Evolutionary conservation across 192 early-diverging fungal species (phyloP), one percentile per base, ranked within the genome.

Genomic region (Podochytrium sp.): DNA sequence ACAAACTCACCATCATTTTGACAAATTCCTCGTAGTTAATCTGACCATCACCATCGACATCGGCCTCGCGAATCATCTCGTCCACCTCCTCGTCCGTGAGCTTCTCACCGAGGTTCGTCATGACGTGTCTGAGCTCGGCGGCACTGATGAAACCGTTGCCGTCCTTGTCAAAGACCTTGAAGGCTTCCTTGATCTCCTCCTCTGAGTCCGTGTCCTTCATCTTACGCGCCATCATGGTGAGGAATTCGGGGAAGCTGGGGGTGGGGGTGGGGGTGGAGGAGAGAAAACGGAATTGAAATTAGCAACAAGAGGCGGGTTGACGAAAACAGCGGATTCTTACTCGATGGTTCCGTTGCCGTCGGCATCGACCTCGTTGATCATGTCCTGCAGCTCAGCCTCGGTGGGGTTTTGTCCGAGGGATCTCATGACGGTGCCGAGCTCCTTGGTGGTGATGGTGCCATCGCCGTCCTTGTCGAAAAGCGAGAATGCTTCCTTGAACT

Each of bases 91-190:
- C 87, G 66, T 92, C 90, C 51, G 90, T 88, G 56, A 95, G 78
- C 75, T 91, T 93, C 84, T 94, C 92, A 71, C 95, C 96, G 53
- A 98, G 89, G 80, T 90, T 92, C 71, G 94, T 96, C 91, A 98
- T 95, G 65, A 97, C 93, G 72, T 93, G 92, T 51, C 92, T 84
- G 55, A 98, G 89, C 85, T 98, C 96, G 41, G 92, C 89, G 61
- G 95, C 91, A 10, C 92, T 92, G 78, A 98, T 98, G 83, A 88
- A 90, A 60, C 96, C 95, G 79, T 95, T 92, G 74, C 92, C 93
- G 79, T 96, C 92, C 91, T 96, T 96, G 85, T 96, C 96, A 84
- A 98, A 97, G 50, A 96, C 94, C 84, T 93, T 94, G 91, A 96
- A 97, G 32, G 96, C 96, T 85, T 98, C 96, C 76, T 90, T 88